These are phyloP conservation scores for Ceratobasidium sp. DNA, from an alignment of 1,284 basidiomycete species.

Conservation along the genomic window DNA sequence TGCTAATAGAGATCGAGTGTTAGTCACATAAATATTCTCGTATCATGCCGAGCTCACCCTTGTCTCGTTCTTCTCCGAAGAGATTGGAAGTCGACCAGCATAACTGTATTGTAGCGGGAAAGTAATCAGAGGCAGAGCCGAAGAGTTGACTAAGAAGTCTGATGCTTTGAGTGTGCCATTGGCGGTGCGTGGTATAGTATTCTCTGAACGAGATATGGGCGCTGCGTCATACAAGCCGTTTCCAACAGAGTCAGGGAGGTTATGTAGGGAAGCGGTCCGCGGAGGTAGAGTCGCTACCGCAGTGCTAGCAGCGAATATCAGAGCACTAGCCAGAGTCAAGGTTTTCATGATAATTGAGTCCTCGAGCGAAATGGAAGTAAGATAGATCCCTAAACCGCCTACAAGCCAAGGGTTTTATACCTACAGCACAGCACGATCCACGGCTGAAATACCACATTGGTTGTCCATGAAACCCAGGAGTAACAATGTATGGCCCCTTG, in stretches of 20 bases:
- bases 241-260: neutral
- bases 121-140: slow-evolving; percentile 46
- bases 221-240: neutral
- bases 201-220: neutral
- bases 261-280: neutral
- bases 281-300: neutral
- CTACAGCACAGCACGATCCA: too few species aligned
- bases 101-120: slow-evolving; percentile 48
- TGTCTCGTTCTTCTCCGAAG: slow-evolving; percentile 28
- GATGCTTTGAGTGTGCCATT: neutral
- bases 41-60: slow-evolving; percentile 24
- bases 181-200: neutral
- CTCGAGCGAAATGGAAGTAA: neutral
- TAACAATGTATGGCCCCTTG: too few species aligned
- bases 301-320: neutral
- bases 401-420: neutral
- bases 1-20: slow-evolving; percentile 13
- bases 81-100: slow-evolving; percentile 47
- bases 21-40: neutral
- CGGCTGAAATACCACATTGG: too few species aligned
- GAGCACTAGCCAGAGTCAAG: slow-evolving; percentile 2
- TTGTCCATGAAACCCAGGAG: too few species aligned
- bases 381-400: neutral
- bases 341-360: neutral
- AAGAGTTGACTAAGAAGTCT: slow-evolving; percentile 47